Base-by-base conservation (phyloP, 441 rosid genomes). In the Jatropha podagrica region DNA sequence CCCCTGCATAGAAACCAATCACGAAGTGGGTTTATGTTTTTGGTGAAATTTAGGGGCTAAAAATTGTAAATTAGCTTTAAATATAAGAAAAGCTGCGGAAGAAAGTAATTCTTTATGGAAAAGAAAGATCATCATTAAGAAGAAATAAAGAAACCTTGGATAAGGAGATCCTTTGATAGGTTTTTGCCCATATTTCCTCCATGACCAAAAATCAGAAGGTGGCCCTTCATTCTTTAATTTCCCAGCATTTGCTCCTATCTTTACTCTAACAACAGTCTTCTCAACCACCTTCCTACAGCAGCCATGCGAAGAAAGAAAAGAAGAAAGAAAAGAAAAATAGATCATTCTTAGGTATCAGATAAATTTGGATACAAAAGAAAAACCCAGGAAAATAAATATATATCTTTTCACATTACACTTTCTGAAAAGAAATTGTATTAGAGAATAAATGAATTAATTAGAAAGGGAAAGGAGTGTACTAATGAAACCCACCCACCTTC, bases 101-200 rank as follows among this genome's bases (percentile, higher is more conserved):
- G 14, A 2, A 20, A 42, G 32, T 32, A 32, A 32, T 32, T 32
- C 17, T 20, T 49, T 2, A 15, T 17, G 13, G 27, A 10, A 41
- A 69, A 52, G 26, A 52, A 23, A n/a, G 9, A 9, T 32, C 1
- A 32, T 32, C 32, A 66, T 23, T 0, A 37, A 54, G 54, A 58
- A 23, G 44, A n/a, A 27, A 54, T 38, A 12, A 71, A 46, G 51
- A 68, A 61, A 91, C 98, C 99, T 92, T 54, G 98, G 99, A 78
- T 87, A 88, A 11, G 98, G 95, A 56, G 98, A 92, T 55, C 97
- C 97, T 85, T 93, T 95, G 73, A 95, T 95, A 71, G 98, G 99
- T 75, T 95, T 95, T 72, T 95, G 98, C 7, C 99, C 99, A 74
- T 95, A 95, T 68, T 95, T 95, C 48, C 98, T 91, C 99, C 99